Base-by-base conservation (phyloP, 1,284 basidiomycete species). In the Fomitopsis betulina region DNA sequence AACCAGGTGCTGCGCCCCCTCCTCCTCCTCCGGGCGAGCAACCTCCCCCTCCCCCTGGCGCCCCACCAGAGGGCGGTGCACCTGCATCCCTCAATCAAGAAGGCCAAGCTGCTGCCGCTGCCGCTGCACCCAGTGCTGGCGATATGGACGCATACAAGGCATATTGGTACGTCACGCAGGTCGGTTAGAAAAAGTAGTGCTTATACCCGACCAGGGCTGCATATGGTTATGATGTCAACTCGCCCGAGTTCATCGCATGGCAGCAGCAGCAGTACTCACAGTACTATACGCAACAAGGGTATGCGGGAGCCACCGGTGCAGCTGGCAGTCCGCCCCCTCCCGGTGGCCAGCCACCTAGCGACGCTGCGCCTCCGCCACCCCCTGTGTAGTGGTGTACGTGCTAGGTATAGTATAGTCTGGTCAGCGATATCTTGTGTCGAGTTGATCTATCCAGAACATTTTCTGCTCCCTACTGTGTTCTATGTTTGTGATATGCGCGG, bases 211-310 rank as follows among this genome's bases (percentile, higher is more conserved):
- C 37, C 63, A 92, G 91, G 89, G 89, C 92, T 59, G 86, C 89
- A 15, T 93, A 93, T 69, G 93, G 93, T 9, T 95, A 94, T 72
- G 92, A 95, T 68, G 89, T 94, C 63, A 93, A 92, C 67, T 87
- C 89, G 3, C 70, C 82, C 2, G 81, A 91, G 66, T 92, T 92
- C 72, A 91, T 91, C 68, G 83, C 89, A 68, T 92, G 90, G 89
- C 81, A 83, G 39, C 83, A 86, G 65, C 79, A 83, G 59, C 87
- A 90, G 64, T 90, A 91, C 64, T 79, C 77, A 12, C 85, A 89
- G 61, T 90, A 89, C 69, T 91, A 91, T 65, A 78, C 79, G 10
- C 76, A 77, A 55, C 70, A 74, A 54, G 76, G 75, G 0, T 70
- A 70, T 47, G 56, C 66, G 15, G 62, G 57, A 10, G 63, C 62